Percentiles rank a stretch among this genome's conserved stretches.
phyloP scores from a whole-genome alignment of 306 rosid genomes.

The Dalbergia oliveri region DNA sequence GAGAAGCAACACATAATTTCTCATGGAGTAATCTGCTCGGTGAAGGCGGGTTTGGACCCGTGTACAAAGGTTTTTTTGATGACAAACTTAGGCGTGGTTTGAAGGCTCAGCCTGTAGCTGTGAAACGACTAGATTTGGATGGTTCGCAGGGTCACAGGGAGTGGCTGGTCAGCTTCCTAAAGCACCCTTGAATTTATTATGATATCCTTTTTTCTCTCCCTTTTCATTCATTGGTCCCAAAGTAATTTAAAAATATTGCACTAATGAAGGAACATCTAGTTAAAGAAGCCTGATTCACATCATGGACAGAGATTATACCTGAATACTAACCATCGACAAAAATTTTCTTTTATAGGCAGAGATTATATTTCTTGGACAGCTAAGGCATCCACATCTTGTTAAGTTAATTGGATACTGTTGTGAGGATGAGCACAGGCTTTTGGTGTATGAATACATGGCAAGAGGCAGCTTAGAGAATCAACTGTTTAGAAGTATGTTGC shows the following conservation, averaged over 20 bases:
- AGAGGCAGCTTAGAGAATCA: slow-evolving; percentile 84
- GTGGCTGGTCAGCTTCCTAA: slow-evolving; percentile 76
- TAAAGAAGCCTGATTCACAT: background rate
- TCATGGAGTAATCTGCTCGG: slow-evolving; percentile 78
- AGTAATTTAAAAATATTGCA: slow-evolving; percentile 10
- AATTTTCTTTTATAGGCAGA: slow-evolving; percentile 62
- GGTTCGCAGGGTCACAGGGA: slow-evolving; percentile 91
- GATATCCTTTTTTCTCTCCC: background rate
- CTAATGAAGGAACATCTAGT: background rate
- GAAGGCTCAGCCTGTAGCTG: slow-evolving; percentile 86
- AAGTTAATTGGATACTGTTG: slow-evolving; percentile 83
- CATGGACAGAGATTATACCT: background rate
- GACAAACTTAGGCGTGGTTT: slow-evolving; percentile 66
- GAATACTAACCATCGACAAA: slow-evolving; percentile 29
- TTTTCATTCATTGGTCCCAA: background rate
- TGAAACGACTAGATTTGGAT: slow-evolving; percentile 75
- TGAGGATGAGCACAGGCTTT: slow-evolving; percentile 77
- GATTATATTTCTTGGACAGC: slow-evolving; percentile 84
- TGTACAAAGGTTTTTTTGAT: slow-evolving; percentile 80
- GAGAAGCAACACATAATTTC: slow-evolving; percentile 69
- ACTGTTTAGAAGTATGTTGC: slow-evolving; percentile 69
- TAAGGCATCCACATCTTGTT: slow-evolving; percentile 79
- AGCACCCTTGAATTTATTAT: background rate
- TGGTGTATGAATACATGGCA: slow-evolving; percentile 79
- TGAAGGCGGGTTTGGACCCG: slow-evolving; percentile 94